Percentiles rank a stretch among this genome's conserved stretches.
Evolutionary conservation across 177 flowering plant species (phyloP).

Genomic region (Tripterygium wilfordii): DNA sequence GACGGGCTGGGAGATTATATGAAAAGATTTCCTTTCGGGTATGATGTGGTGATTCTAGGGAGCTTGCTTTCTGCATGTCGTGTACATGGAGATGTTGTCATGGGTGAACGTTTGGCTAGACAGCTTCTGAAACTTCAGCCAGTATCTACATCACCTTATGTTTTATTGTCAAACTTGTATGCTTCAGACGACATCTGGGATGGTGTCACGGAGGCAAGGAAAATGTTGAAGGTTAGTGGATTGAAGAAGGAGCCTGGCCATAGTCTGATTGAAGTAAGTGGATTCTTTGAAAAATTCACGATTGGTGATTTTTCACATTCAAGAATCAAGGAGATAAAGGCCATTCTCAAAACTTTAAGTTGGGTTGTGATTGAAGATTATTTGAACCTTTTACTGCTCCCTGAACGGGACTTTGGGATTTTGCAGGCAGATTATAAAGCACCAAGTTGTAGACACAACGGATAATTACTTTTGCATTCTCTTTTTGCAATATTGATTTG

Average conservation of each 20-base stretch:
- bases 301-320: slow-evolving; percentile 52
- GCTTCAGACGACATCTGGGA: slow-evolving; percentile 65
- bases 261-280: slow-evolving; percentile 56
- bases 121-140: slow-evolving; percentile 42
- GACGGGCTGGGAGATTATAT: slow-evolving; percentile 62
- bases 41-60: slow-evolving; percentile 55
- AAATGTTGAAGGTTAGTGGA: slow-evolving; percentile 56
- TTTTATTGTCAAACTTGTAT: slow-evolving; percentile 62
- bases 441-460: no score
- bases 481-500: no score
- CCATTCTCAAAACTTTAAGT: slow-evolving; percentile 28
- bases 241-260: slow-evolving; percentile 60
- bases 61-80: slow-evolving; percentile 71
- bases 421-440: no score
- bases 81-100: slow-evolving; percentile 42
- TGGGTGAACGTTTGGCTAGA: slow-evolving; percentile 46
- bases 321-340: slow-evolving; percentile 31
- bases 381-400: background rate
- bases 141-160: slow-evolving; percentile 59
- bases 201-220: slow-evolving; percentile 55
- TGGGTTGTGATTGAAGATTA: slow-evolving; percentile 23
- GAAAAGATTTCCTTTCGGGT: slow-evolving; percentile 24
- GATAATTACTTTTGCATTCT: no score
- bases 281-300: slow-evolving; percentile 47
- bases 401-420: no score